A percentile compares a stretch with the other conserved stretches of the same genome.
These are phyloP conservation scores for Russula olivacea DNA, from an alignment of 768 basidiomycete genomes.

Conservation along the genomic window DNA sequence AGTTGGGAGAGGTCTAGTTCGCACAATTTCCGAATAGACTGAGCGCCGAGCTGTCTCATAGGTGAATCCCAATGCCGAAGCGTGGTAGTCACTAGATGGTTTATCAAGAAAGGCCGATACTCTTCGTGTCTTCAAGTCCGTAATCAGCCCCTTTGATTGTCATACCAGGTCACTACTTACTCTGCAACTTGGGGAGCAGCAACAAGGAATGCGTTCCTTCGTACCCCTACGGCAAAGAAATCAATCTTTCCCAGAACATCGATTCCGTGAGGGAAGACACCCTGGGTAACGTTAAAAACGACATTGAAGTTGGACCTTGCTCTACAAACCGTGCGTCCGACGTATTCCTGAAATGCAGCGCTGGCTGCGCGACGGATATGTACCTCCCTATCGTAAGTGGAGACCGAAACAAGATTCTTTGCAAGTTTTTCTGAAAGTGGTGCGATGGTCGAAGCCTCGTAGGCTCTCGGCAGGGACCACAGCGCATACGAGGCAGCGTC, in stretches of 20 bases:
- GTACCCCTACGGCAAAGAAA: slow-evolving; percentile 87
- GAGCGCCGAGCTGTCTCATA: slow-evolving; percentile 73
- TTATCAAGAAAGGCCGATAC: slow-evolving; percentile 63
- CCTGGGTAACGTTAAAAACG: slow-evolving; percentile 42
- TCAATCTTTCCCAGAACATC: slow-evolving; percentile 88
- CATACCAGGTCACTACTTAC: slow-evolving; percentile 43
- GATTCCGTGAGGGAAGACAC: slow-evolving; percentile 88
- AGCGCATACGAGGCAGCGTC: slow-evolving; percentile 92
- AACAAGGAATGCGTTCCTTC: slow-evolving; percentile 76
- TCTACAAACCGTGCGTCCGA: slow-evolving; percentile 77
- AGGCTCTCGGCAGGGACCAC: slow-evolving; percentile 88
- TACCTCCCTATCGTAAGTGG: slow-evolving; percentile 89
- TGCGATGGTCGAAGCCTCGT: slow-evolving; percentile 50
- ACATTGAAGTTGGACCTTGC: not conserved
- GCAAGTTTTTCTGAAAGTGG: slow-evolving; percentile 65
- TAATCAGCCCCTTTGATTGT: not conserved
- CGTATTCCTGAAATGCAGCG: slow-evolving; percentile 95
- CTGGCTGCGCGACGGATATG: slow-evolving; percentile 94
- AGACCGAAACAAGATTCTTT: slow-evolving; percentile 63
- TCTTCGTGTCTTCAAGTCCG: slow-evolving; percentile 57
- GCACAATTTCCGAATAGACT: slow-evolving; percentile 67
- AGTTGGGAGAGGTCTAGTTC: slow-evolving; percentile 49
- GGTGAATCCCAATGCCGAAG: slow-evolving; percentile 84
- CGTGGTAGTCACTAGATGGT: slow-evolving; percentile 68
- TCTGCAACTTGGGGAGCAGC: slow-evolving; percentile 83